These are phyloP conservation scores for Scedosporium dehoogii DNA, from an alignment of 2,329 filamentous ascomycete genomes.

Conservation along the genomic window DNA sequence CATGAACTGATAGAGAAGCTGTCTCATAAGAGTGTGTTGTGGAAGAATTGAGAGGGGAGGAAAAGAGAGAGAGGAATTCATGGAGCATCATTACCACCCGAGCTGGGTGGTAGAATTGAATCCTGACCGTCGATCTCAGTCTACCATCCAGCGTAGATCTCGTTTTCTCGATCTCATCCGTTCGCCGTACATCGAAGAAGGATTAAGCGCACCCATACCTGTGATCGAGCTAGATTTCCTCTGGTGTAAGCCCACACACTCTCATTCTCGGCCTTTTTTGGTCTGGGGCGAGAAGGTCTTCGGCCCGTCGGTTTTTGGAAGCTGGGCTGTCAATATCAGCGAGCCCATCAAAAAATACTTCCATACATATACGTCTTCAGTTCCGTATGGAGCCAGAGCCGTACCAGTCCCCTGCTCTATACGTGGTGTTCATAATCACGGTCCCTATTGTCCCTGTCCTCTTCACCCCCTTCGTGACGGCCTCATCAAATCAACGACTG, in stretches of 20 bases:
- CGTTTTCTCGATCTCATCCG: background rate
- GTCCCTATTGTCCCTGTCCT: background rate
- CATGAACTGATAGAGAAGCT: background rate
- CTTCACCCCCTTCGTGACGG: background rate
- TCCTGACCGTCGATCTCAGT: background rate
- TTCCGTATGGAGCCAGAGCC: background rate
- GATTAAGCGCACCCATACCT: too few relatives aligned
- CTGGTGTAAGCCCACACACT: background rate
- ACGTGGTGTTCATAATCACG: background rate
- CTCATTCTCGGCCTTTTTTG: background rate
- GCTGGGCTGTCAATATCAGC: background rate
- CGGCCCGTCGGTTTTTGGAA: background rate
- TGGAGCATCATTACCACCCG: too few relatives aligned
- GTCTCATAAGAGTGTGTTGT: background rate
- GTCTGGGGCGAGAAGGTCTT: background rate
- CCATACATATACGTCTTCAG: too few relatives aligned
- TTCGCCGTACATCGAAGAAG: too few relatives aligned
- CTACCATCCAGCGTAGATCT: background rate
- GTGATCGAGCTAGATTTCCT: too few relatives aligned
- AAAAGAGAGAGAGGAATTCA: background rate
- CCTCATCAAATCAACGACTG: background rate
- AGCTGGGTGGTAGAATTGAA: background rate
- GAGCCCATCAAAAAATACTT: background rate
- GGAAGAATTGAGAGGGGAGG: background rate
- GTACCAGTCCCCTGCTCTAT: background rate